phyloP scores from a whole-genome alignment of 495 filamentous ascomycete genomes.

The Letharia lupina region DNA sequence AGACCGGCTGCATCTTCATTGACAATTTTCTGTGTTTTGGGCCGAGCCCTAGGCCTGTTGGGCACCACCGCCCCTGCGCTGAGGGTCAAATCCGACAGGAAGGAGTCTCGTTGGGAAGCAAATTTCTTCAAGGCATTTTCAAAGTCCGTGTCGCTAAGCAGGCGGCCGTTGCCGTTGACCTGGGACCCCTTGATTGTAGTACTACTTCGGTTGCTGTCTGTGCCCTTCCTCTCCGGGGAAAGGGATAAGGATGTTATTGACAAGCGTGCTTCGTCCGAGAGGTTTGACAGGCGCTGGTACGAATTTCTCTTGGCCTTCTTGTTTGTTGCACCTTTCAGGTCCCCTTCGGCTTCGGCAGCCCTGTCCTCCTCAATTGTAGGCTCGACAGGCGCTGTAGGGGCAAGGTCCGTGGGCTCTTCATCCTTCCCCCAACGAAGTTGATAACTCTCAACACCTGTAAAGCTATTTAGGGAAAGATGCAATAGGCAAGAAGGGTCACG shows the following conservation, averaged over 20 bases:
- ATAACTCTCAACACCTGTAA: slow-evolving; percentile 27
- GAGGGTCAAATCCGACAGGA: slow-evolving; percentile 85
- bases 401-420: slow-evolving; percentile 41
- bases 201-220: slow-evolving; percentile 81
- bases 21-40: slow-evolving; percentile 72
- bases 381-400: slow-evolving; percentile 51
- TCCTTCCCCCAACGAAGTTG: slow-evolving; percentile 38
- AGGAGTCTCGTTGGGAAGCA: slow-evolving; percentile 84
- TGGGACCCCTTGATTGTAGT: slow-evolving; percentile 63
- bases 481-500: not conserved
- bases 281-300: slow-evolving; percentile 54
- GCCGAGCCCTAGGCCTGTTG: slow-evolving; percentile 57
- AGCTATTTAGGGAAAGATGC: not conserved
- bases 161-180: slow-evolving; percentile 31
- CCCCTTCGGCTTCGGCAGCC: slow-evolving; percentile 48
- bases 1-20: slow-evolving; percentile 56
- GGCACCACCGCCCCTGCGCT: slow-evolving; percentile 73
- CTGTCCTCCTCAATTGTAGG: slow-evolving; percentile 78
- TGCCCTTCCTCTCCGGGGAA: slow-evolving; percentile 46
- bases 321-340: slow-evolving; percentile 43
- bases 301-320: slow-evolving; percentile 56
- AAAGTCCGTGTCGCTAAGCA: slow-evolving; percentile 70
- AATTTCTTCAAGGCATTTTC: slow-evolving; percentile 89
- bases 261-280: slow-evolving; percentile 52
- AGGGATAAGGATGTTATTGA: slow-evolving; percentile 58